Evolutionary conservation across 176 grass and related monocot genomes (phyloP), one percentile per base, ranked within the genome.

Genomic region (Raddia distichophylla): DNA sequence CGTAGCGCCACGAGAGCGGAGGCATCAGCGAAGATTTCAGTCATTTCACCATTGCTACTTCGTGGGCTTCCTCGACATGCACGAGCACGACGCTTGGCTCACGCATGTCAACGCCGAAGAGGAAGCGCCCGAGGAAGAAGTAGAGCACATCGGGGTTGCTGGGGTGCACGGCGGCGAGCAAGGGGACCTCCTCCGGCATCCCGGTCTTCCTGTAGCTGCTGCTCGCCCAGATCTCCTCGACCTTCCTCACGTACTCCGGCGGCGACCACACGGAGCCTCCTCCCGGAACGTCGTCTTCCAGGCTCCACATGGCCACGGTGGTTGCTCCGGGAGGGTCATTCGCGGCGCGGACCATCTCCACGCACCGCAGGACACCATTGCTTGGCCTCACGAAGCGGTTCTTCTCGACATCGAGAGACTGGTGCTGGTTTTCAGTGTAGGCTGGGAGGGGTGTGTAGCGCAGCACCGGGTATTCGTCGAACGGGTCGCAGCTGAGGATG

Each of bases 401-500:
- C 15, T 22, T 19, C 43, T 50, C 67, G 43, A 71, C 8, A 22
- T 8, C 12, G 12, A 2, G 51, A 12, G 5, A 12, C 7, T 9
- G 20, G n/a, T 22, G 19, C 58, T 60, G 58, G 19, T 6, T 6
- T 0, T 6, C 14, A 8, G 7, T 1, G 0, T 19, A 4, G 40
- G 60, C 19, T 22, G 68, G 79, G 54, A 81, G 10, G 9, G 17
- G 6, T 20, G 35, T 15, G 66, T 71, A 27, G 22, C 16, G 54
- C 20, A 81, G 67, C 67, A 2, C 20, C 9, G 67, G 66, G 8
- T 71, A 19, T 15, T 60, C 55, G 14, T 45, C 43, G 67, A 81
- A 81, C 0, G 67, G 79, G 54, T 81, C 67, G 67, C 67, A 81
- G 20, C 9, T 56, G 15, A 71, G 79, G 15, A 81, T 67, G 0